phyloP scores from a whole-genome alignment of 306 rosid genomes.

The Urtica urens region DNA sequence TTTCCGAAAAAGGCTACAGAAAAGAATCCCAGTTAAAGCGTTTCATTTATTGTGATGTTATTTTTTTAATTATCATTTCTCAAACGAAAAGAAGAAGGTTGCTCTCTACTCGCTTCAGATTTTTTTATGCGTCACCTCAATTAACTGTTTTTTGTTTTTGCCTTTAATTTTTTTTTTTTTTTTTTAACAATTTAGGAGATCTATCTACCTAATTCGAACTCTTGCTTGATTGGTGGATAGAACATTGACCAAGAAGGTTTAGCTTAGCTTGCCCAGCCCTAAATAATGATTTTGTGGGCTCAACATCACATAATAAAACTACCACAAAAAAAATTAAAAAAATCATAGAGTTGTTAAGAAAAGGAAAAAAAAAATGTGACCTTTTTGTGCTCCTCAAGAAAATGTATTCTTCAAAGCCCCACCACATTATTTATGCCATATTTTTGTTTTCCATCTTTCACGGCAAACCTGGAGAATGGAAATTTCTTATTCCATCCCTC shows the following conservation, averaged over 20 bases:
- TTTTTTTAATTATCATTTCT: too few relatives aligned
- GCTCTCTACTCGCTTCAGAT: neutral
- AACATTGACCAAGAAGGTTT: too few relatives aligned
- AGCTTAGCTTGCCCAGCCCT: too few relatives aligned
- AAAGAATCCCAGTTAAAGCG: too few relatives aligned
- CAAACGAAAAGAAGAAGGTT: slow-evolving; percentile 17
- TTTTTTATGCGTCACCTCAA: neutral
- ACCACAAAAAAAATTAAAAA: neutral
- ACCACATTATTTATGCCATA: slow-evolving; percentile 5
- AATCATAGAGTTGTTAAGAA: slow-evolving; percentile 13
- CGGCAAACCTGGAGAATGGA: slow-evolving; percentile 53
- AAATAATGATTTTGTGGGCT: neutral
- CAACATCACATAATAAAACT: too few relatives aligned
- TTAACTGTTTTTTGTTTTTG: neutral
- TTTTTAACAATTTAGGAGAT: neutral
- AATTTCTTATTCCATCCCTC: neutral
- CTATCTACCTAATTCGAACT: too few relatives aligned
- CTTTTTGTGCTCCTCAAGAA: slow-evolving; percentile 14
- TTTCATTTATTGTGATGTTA: too few relatives aligned
- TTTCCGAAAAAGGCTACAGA: too few relatives aligned
- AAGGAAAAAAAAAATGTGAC: neutral
- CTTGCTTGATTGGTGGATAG: too few relatives aligned
- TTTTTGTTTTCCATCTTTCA: slow-evolving; percentile 29
- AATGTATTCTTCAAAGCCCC: slow-evolving; percentile 15
- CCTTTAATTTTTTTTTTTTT: neutral